A percentile compares a stretch with the other conserved stretches of the same genome.
phyloP scores from a whole-genome alignment of 768 basidiomycete genomes.

The Kwoniella sp. region DNA sequence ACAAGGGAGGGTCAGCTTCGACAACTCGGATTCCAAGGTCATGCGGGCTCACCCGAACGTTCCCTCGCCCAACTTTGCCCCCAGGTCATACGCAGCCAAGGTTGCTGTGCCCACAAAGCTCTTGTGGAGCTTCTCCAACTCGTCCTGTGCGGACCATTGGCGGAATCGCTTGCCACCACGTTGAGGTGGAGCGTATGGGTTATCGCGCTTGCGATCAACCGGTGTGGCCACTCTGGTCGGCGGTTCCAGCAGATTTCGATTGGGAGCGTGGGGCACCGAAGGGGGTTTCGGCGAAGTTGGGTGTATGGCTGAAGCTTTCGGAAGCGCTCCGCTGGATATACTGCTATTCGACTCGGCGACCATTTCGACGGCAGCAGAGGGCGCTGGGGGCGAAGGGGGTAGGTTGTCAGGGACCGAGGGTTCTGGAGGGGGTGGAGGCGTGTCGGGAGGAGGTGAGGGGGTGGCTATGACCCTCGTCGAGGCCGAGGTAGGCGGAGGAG shows the following conservation, averaged over 20 bases:
- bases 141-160: constrained; percentile 20
- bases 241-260: constrained; percentile 60
- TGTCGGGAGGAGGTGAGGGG: neutral
- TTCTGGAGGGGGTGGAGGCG: constrained; percentile 20
- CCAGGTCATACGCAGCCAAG: constrained; percentile 71
- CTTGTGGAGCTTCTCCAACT: constrained; percentile 21
- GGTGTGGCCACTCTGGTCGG: constrained; percentile 59
- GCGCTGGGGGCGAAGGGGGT: constrained; percentile 19
- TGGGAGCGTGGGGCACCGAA: constrained; percentile 65
- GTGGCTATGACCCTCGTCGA: neutral
- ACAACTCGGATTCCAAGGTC: neutral
- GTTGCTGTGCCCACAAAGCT: constrained; percentile 46
- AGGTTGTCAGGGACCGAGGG: neutral
- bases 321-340: too few species aligned
- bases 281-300: constrained; percentile 55
- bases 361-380: too few species aligned
- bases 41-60: constrained; percentile 76
- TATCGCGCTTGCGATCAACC: neutral
- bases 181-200: neutral
- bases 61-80: constrained; percentile 88
- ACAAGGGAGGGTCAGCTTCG: neutral
- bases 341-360: too few species aligned
- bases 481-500: constrained; percentile 8
- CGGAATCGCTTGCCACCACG: constrained; percentile 4
- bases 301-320: constrained; percentile 32